Base-by-base conservation (phyloP, 352 stramenopile species). In the Thalassiosira livingstoniorum region DNA sequence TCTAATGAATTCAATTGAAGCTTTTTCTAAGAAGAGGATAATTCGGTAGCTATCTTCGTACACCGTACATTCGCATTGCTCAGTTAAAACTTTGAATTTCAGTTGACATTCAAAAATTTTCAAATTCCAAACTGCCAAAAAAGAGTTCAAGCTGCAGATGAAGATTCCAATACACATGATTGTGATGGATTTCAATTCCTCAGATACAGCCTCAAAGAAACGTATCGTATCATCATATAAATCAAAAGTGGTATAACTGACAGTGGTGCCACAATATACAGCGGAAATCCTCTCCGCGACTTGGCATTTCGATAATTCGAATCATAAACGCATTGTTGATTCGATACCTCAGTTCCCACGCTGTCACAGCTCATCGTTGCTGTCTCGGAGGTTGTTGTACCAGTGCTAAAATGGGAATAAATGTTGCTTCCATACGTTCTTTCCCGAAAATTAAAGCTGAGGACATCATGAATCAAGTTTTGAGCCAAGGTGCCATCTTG, bases 161-260 rank as follows among this genome's bases (percentile, higher is more conserved):
- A 1, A 35, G 5, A 39, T n/a, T 58, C 1, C 25, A 42, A 42
- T 2, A 5, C 10, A 70, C 25, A 2, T 21, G 45, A 37, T 58
- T 21, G 35, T 42, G 5, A 25, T 25, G 27, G 4, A 1, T 15
- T 37, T 77, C 51, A 80, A 68, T 80, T 80, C 11, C 61, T 70
- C 13, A 80, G 63, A 43, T 75, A 75, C 27, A 80, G 18, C 18
- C 63, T 25, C 73, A 80, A 61, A 57, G 73, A 62, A 11, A 80
- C 63, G 37, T 75, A 80, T 32, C 73, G 43, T n/a, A 80, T 37
- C 63, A 80, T 80, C 15, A 80, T 45, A 53, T 75, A 64, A 27
- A 80, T 68, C 4, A 80, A 39, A 27, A 75, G 25, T 15, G 63
- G 63, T n/a, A 80, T 75, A 43, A 61, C 23, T 25, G 73, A 75